phyloP scores from a whole-genome alignment of 2,329 filamentous ascomycete species.

The Colletotrichum siamense region DNA sequence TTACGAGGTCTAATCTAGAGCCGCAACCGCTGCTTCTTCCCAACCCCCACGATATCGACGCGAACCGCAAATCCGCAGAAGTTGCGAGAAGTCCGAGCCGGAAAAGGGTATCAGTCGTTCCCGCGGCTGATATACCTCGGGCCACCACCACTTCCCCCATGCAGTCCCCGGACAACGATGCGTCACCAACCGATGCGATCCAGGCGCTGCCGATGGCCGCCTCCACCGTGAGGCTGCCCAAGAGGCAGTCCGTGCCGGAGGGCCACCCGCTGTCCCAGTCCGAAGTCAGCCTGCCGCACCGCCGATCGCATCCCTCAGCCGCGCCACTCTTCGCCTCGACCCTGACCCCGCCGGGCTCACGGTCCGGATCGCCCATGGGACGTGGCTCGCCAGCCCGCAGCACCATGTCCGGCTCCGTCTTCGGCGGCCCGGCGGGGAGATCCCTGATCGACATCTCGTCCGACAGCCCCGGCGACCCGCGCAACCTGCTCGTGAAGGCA shows the following conservation, averaged over 20 bases:
- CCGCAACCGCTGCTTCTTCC: neutral
- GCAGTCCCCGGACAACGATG: constrained; percentile 71
- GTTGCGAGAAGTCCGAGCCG: constrained; percentile 4
- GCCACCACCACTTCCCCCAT: constrained; percentile 58
- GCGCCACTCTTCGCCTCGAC: constrained; percentile 70
- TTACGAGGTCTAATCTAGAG: constrained; percentile 4
- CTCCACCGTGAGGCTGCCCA: constrained; percentile 63
- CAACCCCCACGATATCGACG: neutral
- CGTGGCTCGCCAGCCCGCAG: constrained; percentile 62
- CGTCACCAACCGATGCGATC: constrained; percentile 69
- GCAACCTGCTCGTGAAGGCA: constrained; percentile 76
- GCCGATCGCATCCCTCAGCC: constrained; percentile 61
- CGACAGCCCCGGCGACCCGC: constrained; percentile 57
- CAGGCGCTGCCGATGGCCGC: constrained; percentile 73
- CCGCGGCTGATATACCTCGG: constrained; percentile 11
- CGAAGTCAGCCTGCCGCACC: constrained; percentile 59
- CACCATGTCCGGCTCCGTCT: constrained; percentile 61
- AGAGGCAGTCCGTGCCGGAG: constrained; percentile 62
- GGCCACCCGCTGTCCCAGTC: constrained; percentile 53
- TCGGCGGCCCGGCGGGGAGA: constrained; percentile 50
- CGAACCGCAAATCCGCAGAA: neutral
- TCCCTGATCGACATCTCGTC: constrained; percentile 49
- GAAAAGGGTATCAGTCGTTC: constrained; percentile 14
- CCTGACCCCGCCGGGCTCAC: constrained; percentile 70
- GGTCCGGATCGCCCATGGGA: constrained; percentile 71